Percentiles rank a stretch among this genome's conserved stretches.
Evolutionary conservation across 768 basidiomycete species (phyloP).

Genomic region (Boletus reticulatus): DNA sequence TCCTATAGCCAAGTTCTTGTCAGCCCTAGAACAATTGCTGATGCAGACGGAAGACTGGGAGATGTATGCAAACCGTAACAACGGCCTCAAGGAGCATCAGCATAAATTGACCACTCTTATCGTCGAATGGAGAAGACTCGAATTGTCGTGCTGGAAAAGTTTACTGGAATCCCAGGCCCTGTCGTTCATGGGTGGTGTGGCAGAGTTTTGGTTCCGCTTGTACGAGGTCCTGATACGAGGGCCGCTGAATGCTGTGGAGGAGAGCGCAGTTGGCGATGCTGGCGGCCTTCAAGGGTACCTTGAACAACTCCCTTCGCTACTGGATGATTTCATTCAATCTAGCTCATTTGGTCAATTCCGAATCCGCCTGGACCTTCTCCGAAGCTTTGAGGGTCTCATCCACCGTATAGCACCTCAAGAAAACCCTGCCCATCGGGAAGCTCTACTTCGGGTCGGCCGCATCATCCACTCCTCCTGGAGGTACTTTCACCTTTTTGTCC

Average conservation of each 20-base stretch:
- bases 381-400: conserved; percentile 61
- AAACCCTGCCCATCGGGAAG: conserved; percentile 23
- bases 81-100: conserved; percentile 69
- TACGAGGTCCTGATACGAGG: conserved; percentile 79
- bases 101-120: conserved; percentile 67
- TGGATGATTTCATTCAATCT: conserved; percentile 74
- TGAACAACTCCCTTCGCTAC: conserved; percentile 63
- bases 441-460: conserved; percentile 49
- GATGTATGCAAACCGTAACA: conserved; percentile 89
- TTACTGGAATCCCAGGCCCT: conserved; percentile 71
- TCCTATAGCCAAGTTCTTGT: conserved; percentile 79
- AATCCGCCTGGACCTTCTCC: conserved; percentile 62
- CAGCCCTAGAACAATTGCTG: conserved; percentile 81
- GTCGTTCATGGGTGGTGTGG: conserved; percentile 41
- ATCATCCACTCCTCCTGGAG: conserved; percentile 59
- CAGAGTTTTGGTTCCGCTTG: conserved; percentile 89
- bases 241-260: conserved; percentile 44
- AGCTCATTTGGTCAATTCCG: conserved; percentile 85
- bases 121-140: conserved; percentile 87
- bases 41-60: conserved; percentile 95
- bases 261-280: conserved; percentile 31
- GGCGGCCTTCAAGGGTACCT: conserved; percentile 52
- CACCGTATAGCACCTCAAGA: conserved; percentile 35
- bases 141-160: conserved; percentile 82
- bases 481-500: conserved; percentile 64